Evolutionary conservation across 2,329 filamentous ascomycete genomes (phyloP).

Genomic region (Zopfia rhizophila): DNA sequence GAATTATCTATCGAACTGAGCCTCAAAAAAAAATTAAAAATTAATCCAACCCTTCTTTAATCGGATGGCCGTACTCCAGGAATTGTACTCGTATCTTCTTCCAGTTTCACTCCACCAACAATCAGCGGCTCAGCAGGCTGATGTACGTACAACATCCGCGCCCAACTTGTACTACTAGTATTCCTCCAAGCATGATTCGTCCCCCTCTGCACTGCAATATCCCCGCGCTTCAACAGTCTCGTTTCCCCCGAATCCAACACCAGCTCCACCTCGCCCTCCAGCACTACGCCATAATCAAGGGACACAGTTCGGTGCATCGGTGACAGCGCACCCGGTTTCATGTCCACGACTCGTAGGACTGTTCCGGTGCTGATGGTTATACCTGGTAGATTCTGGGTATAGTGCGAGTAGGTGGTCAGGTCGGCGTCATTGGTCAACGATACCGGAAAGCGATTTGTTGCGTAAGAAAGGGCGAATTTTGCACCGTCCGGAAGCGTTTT

Average conservation of each 20-base stretch:
- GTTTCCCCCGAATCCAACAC: conserved; percentile 32
- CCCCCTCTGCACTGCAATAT: conserved; percentile 28
- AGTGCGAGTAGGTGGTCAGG: conserved; percentile 54
- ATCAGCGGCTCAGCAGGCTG: conserved; percentile 1
- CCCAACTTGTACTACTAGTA: conserved; percentile 1
- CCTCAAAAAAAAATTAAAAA: too few species aligned
- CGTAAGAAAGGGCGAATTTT: conserved; percentile 60
- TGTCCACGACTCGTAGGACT: conserved; percentile 44
- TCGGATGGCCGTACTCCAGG: conserved; percentile 41
- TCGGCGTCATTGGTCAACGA: conserved; percentile 58
- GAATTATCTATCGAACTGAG: too few species aligned
- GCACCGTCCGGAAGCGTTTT: conserved; percentile 39
- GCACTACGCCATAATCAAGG: conserved; percentile 36
- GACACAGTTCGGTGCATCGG: conserved; percentile 34
- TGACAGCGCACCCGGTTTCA: conserved; percentile 23
- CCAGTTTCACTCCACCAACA: background rate
- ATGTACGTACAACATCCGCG: conserved; percentile 15
- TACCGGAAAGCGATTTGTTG: conserved; percentile 59
- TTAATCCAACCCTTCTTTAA: too few species aligned
- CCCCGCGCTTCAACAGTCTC: conserved; percentile 24
- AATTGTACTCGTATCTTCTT: conserved; percentile 34
- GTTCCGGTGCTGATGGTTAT: conserved; percentile 56
- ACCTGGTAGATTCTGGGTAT: conserved; percentile 49
- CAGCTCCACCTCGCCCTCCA: conserved; percentile 35
- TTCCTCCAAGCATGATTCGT: conserved; percentile 29